A percentile compares a stretch with the other conserved stretches of the same genome.
These are phyloP conservation scores for Hsuehochloa calcarea DNA, from an alignment of 176 grass and related monocot genomes.

Conservation along the genomic window DNA sequence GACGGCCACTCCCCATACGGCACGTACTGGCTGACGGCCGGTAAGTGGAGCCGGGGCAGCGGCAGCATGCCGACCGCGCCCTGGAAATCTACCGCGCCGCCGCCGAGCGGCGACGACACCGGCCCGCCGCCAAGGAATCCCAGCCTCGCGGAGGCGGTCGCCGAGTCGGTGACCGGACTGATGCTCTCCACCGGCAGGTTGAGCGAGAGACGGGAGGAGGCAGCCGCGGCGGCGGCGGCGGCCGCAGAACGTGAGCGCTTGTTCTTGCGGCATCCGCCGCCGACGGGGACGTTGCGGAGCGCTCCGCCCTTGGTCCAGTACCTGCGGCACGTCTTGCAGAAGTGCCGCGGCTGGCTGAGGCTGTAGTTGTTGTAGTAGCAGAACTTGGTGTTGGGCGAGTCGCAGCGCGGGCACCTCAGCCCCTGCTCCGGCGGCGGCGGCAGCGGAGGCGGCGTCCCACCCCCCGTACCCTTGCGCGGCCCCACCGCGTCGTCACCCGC, in stretches of 20 bases:
- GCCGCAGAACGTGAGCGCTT: conserved; percentile 68
- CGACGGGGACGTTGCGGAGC: conserved; percentile 94
- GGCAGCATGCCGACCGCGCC: conserved; percentile 36
- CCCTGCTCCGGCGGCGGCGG: conserved; percentile 53
- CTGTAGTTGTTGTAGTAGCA: conserved; percentile 99
- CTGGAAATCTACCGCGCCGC: conserved; percentile 34
- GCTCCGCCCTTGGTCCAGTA: conserved; percentile 99
- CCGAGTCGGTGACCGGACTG: conserved; percentile 10
- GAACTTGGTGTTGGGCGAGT: conserved; percentile 97
- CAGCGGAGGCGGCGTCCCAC: not conserved
- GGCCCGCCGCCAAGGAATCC: conserved; percentile 19
- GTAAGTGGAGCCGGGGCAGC: conserved; percentile 40
- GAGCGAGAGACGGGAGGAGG: conserved; percentile 32
- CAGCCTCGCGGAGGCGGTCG: conserved; percentile 24
- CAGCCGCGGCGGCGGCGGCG: not conserved
- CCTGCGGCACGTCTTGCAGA: conserved; percentile 91
- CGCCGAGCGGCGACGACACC: conserved; percentile 3
- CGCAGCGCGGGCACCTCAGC: conserved; percentile 81
- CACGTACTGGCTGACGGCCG: conserved; percentile 50
- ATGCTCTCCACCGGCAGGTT: conserved; percentile 20
- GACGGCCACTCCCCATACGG: conserved; percentile 55
- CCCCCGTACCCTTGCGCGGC: not conserved
- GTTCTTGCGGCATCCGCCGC: conserved; percentile 91
- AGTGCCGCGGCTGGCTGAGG: conserved; percentile 88
- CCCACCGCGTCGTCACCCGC: conserved; percentile 16